Percentiles rank a stretch among this genome's conserved stretches.
These are phyloP conservation scores for Cladobotryum protrusum DNA, from an alignment of 2,329 filamentous ascomycete genomes.

Conservation along the genomic window DNA sequence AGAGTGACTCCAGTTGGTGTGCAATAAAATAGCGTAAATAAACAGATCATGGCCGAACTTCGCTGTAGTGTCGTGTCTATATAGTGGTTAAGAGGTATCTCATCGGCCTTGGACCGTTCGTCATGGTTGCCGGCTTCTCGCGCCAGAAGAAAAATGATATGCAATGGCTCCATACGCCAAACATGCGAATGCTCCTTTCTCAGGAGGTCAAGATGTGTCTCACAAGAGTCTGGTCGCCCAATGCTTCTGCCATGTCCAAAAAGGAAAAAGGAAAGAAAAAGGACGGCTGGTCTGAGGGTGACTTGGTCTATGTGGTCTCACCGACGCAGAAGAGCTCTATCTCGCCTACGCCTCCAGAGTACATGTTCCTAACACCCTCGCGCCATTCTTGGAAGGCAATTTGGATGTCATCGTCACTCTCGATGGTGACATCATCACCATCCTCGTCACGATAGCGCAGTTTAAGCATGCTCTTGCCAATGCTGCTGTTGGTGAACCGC, in stretches of 20 bases:
- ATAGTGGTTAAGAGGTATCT: conserved; percentile 19
- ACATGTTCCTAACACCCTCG: conserved; percentile 54
- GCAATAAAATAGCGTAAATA: conserved; percentile 8
- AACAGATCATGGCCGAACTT: conserved; percentile 17
- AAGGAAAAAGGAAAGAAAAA: conserved; percentile 4
- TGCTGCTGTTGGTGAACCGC: conserved; percentile 76
- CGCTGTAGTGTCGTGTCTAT: conserved; percentile 28
- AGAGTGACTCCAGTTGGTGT: conserved; percentile 11
- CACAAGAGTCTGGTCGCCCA: background rate
- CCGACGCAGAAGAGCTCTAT: conserved; percentile 79
- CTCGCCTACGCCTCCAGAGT: conserved; percentile 71
- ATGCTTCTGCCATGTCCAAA: conserved; percentile 1
- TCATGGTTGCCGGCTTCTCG: conserved; percentile 8
- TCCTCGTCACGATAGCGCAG: conserved; percentile 90
- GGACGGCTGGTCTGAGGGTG: background rate
- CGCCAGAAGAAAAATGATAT: conserved; percentile 15
- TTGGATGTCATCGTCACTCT: conserved; percentile 93
- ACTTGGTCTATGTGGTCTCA: conserved; percentile 29
- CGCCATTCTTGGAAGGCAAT: conserved; percentile 94
- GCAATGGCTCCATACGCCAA: conserved; percentile 23
- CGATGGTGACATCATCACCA: conserved; percentile 86
- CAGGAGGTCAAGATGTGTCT: conserved; percentile 2
- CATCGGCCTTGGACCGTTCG: conserved; percentile 9
- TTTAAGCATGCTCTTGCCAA: conserved; percentile 75
- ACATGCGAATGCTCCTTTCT: conserved; percentile 23